Conservation (phyloP, 495 filamentous ascomycete species). For the Penicillium canescens region DNA sequence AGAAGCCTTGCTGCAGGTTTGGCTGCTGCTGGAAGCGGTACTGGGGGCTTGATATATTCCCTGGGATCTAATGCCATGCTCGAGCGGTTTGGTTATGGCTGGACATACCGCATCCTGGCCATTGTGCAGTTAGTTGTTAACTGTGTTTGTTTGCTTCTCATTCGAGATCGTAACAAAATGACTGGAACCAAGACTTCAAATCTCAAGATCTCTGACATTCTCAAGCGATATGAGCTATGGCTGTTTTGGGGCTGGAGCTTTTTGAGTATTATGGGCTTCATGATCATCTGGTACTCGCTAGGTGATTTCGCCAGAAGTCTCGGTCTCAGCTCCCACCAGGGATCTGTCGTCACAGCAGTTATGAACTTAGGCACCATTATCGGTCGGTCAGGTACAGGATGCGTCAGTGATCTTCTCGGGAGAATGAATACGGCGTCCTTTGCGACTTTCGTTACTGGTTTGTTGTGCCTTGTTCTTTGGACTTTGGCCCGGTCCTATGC, state of each 20-base stretch:
- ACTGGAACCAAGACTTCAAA: not conserved
- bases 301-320: not conserved
- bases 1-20: slow-evolving; percentile 72
- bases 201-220: not conserved
- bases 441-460: not conserved
- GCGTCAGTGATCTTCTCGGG: not conserved
- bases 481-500: not conserved
- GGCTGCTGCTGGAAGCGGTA: slow-evolving; percentile 63
- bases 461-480: not conserved
- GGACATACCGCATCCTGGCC: not conserved
- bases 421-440: not conserved
- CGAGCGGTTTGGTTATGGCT: not conserved
- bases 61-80: slow-evolving; percentile 43
- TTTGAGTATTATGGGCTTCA: not conserved
- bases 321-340: not conserved
- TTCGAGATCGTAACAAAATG: not conserved
- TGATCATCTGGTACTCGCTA: not conserved
- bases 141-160: not conserved
- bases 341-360: not conserved
- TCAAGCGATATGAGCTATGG: slow-evolving; percentile 20
- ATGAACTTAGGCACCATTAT: not conserved
- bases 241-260: not conserved
- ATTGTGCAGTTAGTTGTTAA: not conserved
- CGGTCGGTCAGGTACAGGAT: not conserved
- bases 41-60: slow-evolving; percentile 63